Base-by-base conservation (phyloP, 495 filamentous ascomycete species). In the Talaromyces liani region DNA sequence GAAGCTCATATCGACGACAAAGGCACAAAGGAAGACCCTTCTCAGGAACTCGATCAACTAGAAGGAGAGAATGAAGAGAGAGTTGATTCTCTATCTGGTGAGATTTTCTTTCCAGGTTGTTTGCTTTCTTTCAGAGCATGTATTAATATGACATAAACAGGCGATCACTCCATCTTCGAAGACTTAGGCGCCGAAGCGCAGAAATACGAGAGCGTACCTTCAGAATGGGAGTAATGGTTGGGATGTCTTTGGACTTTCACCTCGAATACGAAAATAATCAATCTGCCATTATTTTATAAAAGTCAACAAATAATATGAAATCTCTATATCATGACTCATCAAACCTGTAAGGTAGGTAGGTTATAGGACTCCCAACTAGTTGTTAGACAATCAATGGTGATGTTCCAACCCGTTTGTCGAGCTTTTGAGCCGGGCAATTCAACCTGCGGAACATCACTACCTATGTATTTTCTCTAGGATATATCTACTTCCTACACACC, bases 61-160 rank as follows among this genome's bases (percentile, higher is more conserved):
- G 84, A 86, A 70, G 68, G 82, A 16, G 84, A 88, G 71, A 87
- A 89, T 69, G 82, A 88, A 64, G 70, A 82, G 7, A 78, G 87
- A 6, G 71, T 87, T 20, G 66, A 86, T 68, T 69, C 83, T 61
- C 71, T 88, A 16, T 69, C 80, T 63, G 84, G 81, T 84, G 73
- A 66, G 75, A 55, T 29, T 58, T 61, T 14, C 12, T 0, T 39
- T 9, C 8, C 27, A 27, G 27, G 27, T 3, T 27, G 49, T 12
- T 34, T 61, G 31, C 8, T 22, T 18, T n/a, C 4, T 14, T 10
- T 9, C 61, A 7, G 14, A 16, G n/a, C 16, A 65, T 45, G 51
- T 22, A 6, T 7, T 29, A 16, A 63, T 36, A 36, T 24, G 20
- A 12, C 33, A 1, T 16, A 6, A 14, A 7, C 27, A 82, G 80